Base-by-base conservation (phyloP, 768 basidiomycete genomes). In the Collybia mongolica region DNA sequence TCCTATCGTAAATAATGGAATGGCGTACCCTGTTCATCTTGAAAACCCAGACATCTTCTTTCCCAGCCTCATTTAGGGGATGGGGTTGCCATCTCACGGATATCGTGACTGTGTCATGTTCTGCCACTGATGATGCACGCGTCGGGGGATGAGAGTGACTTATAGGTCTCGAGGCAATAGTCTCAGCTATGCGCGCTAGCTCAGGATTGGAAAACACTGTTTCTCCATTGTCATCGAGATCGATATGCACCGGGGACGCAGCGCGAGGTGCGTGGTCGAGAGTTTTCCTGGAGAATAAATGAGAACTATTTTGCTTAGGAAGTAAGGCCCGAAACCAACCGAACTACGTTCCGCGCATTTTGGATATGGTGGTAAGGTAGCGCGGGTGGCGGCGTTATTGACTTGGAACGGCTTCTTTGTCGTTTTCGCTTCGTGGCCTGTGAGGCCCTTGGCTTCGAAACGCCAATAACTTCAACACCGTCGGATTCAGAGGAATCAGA, bases 341-440 rank as follows among this genome's bases (percentile, higher is more conserved):
- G 75, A 43, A 90, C 79, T 15, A 88, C 65, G 29, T 77, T 70
- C 36, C 76, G 77, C 12, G 86, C 83, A 48, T 74, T 73, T 56
- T 80, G 74, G 1, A 84, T 69, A 48, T 82, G 76, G 24, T 80
- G 70, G 8, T 66, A 60, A 2, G 85, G 69, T 12, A 90, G 64
- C 29, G 71, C 72, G 0, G 89, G 90, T 4, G 89, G 89, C 2
- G 90, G 89, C 0, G 89, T 92, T 35, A 91, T 77, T 3, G 89
- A 92, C 19, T 74, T 69, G 24, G 87, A 90, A 35, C 83, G 82
- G 61, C 81, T 84, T 39, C 83, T 76, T 36, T 69, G 58, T 35
- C 77, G 74, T 53, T 76, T 78, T 23, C 68, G 67, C 47, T 72
- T 71, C 2, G 68, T 56, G 2, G 57, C 46, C 18, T 54, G 43